Conservation (phyloP, 1,284 basidiomycete species). For the Fomitopsis betulina region DNA sequence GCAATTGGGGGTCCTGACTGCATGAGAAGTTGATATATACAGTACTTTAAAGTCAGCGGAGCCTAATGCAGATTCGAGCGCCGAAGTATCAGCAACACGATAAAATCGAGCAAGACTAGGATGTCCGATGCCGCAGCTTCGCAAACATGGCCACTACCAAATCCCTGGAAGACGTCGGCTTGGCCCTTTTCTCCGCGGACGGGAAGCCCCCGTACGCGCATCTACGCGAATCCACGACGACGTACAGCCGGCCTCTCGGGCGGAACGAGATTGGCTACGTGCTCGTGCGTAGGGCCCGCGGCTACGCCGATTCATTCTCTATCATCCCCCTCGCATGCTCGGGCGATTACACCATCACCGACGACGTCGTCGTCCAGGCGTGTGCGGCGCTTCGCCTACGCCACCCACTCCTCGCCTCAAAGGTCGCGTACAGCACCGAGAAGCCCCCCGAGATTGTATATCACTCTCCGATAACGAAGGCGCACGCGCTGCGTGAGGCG, state of each 20-base stretch:
- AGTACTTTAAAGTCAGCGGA: too few relatives aligned
- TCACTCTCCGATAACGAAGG: neutral
- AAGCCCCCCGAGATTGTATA: neutral
- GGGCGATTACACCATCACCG: neutral
- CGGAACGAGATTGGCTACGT: neutral
- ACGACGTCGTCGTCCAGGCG: conserved; percentile 2
- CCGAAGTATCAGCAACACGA: too few relatives aligned
- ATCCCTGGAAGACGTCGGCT: neutral
- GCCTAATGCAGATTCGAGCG: too few relatives aligned
- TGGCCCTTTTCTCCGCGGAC: neutral
- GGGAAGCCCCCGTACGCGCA: neutral
- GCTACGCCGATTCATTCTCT: neutral
- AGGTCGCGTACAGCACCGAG: neutral
- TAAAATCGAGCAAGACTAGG: too few relatives aligned
- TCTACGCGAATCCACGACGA: neutral
- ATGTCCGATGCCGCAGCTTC: too few relatives aligned
- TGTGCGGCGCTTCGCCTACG: conserved; percentile 1
- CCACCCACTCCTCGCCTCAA: conserved; percentile 1
- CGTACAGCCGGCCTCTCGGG: neutral
- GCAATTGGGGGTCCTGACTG: too few relatives aligned
- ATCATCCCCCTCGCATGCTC: neutral
- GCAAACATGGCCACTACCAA: neutral
- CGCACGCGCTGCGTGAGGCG: neutral
- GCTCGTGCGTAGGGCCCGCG: neutral
- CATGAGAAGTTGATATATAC: too few relatives aligned